Percentiles rank a stretch among this genome's conserved stretches.
Evolutionary conservation across 495 filamentous ascomycete genomes (phyloP).

Genomic region (Rhypophila decipiens): DNA sequence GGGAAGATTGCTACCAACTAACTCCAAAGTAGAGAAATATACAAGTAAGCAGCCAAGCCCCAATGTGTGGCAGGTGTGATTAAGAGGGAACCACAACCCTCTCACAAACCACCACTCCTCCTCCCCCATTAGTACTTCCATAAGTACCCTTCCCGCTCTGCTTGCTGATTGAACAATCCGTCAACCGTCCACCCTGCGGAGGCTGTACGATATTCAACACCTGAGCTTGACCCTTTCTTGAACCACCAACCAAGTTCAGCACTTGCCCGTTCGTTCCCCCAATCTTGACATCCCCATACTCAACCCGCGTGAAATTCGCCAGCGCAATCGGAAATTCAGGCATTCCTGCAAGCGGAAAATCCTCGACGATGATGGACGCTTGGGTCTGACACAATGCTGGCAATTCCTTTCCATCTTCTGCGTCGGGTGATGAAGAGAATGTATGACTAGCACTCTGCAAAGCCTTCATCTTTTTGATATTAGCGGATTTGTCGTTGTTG

Average conservation of each 20-base stretch:
- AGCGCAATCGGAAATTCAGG: conserved; percentile 17
- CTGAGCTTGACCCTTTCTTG: conserved; percentile 8
- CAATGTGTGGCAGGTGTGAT: too few relatives aligned
- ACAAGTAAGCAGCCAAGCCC: too few relatives aligned
- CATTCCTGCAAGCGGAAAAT: conserved; percentile 16
- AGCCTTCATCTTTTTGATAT: too few relatives aligned
- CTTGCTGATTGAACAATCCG: conserved; percentile 15
- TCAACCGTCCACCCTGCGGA: conserved; percentile 22
- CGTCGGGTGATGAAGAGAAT: not conserved
- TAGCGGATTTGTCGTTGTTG: not conserved
- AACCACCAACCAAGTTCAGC: not conserved
- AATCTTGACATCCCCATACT: conserved; percentile 8
- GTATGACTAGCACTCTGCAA: not conserved
- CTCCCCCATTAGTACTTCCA: too few relatives aligned
- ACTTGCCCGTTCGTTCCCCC: conserved; percentile 3
- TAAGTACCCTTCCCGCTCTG: too few relatives aligned
- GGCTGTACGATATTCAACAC: conserved; percentile 14
- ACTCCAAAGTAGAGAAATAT: too few relatives aligned
- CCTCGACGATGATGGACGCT: conserved; percentile 22
- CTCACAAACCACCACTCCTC: conserved; percentile 2
- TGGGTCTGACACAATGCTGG: conserved; percentile 9
- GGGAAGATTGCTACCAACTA: too few relatives aligned
- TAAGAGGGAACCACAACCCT: not conserved
- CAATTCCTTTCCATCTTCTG: not conserved
- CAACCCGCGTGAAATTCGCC: conserved; percentile 18